A percentile compares a stretch with the other conserved stretches of the same genome.
Evolutionary conservation across 2,329 filamentous ascomycete species (phyloP).

Genomic region (Colletotrichum nymphaeae): DNA sequence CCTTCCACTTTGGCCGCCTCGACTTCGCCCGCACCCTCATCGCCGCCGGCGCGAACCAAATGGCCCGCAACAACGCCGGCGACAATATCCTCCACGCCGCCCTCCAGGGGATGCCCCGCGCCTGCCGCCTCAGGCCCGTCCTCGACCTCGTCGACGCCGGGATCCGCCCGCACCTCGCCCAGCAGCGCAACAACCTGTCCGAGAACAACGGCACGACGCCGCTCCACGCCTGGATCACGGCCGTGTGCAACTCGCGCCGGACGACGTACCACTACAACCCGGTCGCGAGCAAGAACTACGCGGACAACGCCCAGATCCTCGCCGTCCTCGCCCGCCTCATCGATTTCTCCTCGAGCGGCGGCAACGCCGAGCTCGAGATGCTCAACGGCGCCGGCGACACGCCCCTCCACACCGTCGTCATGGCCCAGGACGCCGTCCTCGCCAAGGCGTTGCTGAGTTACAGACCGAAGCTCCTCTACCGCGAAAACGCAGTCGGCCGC

Average conservation of each 20-base stretch:
- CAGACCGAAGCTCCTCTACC: constrained; percentile 69
- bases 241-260: background rate
- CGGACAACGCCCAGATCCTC: constrained; percentile 45
- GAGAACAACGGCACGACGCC: constrained; percentile 68
- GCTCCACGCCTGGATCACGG: constrained; percentile 68
- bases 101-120: constrained; percentile 45
- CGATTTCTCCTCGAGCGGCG: constrained; percentile 66
- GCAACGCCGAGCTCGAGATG: constrained; percentile 60
- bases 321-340: constrained; percentile 62
- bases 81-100: constrained; percentile 78
- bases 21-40: constrained; percentile 72
- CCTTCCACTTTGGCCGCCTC: constrained; percentile 66
- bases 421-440: constrained; percentile 48
- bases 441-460: constrained; percentile 61
- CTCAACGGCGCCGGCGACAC: constrained; percentile 76
- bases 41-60: constrained; percentile 76
- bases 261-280: constrained; percentile 10
- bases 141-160: constrained; percentile 68
- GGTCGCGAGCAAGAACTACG: constrained; percentile 37
- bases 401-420: constrained; percentile 68
- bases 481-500: constrained; percentile 81
- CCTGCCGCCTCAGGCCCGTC: constrained; percentile 55
- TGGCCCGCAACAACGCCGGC: constrained; percentile 67
- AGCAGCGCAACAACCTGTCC: constrained; percentile 64
- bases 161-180: constrained; percentile 67